These are phyloP conservation scores for Trichoderma sp. DNA, from an alignment of 2,329 filamentous ascomycete genomes.

Conservation along the genomic window DNA sequence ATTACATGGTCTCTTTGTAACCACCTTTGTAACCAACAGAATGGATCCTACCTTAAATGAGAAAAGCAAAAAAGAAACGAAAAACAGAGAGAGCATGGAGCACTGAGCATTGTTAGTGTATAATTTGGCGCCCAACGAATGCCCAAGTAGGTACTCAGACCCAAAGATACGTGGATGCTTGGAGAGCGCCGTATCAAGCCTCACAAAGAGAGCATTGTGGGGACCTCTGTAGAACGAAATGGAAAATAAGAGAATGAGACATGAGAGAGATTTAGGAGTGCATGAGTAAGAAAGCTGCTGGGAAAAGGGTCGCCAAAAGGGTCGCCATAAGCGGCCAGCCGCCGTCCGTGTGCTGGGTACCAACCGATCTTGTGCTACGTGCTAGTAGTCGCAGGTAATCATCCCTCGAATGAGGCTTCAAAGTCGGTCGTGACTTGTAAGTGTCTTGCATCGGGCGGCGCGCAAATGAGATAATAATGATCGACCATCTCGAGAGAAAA, in stretches of 20 bases:
- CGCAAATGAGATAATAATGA: not conserved
- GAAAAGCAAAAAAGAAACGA: not conserved
- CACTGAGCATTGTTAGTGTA: not conserved
- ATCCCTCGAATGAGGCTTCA: conserved; percentile 10
- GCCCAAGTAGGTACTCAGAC: not conserved
- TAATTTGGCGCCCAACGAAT: conserved; percentile 19
- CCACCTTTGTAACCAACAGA: not conserved
- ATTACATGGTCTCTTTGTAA: not conserved
- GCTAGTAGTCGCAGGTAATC: not conserved
- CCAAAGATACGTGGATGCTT: conserved; percentile 20
- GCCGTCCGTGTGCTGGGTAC: not conserved
- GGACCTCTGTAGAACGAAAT: not conserved
- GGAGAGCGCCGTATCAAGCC: conserved; percentile 5
- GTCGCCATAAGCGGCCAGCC: not conserved
- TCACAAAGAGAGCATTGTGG: conserved; percentile 2
- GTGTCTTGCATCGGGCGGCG: conserved; percentile 10
- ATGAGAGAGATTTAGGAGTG: not conserved
- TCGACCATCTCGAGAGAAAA: not conserved
- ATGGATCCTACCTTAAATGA: not conserved
- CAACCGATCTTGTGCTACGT: not conserved
- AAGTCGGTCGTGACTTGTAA: not conserved
- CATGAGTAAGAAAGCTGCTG: not conserved
- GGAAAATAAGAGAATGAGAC: not conserved
- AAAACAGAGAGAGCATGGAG: not conserved
- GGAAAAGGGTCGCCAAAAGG: conserved; percentile 1